phyloP scores from a whole-genome alignment of 2,329 filamentous ascomycete genomes.

The Lachnellula occidentalis region DNA sequence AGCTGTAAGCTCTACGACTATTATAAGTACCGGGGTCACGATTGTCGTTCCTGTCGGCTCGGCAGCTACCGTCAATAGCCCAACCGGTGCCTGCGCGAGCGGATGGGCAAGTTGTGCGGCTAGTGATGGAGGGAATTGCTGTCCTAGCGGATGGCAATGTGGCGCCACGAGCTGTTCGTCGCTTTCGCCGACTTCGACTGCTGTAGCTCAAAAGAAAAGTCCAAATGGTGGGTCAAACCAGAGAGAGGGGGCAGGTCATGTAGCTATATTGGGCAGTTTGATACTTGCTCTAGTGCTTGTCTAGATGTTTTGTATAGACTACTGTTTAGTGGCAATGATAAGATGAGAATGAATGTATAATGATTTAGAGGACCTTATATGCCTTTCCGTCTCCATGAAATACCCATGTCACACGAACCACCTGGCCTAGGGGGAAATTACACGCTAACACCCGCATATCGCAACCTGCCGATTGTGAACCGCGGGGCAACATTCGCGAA shows the following conservation, averaged over 20 bases:
- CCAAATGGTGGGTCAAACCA: conserved; percentile 5
- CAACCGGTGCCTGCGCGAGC: conserved; percentile 54
- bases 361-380: background rate
- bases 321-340: background rate
- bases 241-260: background rate
- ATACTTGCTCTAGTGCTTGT: conserved; percentile 1
- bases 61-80: conserved; percentile 37
- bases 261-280: background rate
- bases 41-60: conserved; percentile 57
- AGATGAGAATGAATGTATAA: background rate
- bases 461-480: background rate
- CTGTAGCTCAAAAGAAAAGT: conserved; percentile 22
- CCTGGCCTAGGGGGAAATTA: background rate
- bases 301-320: conserved; percentile 1
- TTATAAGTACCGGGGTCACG: conserved; percentile 63
- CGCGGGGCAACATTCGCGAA: background rate
- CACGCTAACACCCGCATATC: background rate
- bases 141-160: conserved; percentile 71
- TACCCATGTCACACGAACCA: too few relatives aligned
- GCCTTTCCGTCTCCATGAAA: background rate
- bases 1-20: conserved; percentile 52
- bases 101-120: conserved; percentile 74
- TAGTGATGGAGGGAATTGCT: conserved; percentile 72
- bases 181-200: conserved; percentile 47
- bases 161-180: conserved; percentile 67